These are phyloP conservation scores for Wallacemonas collosoma DNA, from an alignment of 208 protist genomes.

Conservation along the genomic window DNA sequence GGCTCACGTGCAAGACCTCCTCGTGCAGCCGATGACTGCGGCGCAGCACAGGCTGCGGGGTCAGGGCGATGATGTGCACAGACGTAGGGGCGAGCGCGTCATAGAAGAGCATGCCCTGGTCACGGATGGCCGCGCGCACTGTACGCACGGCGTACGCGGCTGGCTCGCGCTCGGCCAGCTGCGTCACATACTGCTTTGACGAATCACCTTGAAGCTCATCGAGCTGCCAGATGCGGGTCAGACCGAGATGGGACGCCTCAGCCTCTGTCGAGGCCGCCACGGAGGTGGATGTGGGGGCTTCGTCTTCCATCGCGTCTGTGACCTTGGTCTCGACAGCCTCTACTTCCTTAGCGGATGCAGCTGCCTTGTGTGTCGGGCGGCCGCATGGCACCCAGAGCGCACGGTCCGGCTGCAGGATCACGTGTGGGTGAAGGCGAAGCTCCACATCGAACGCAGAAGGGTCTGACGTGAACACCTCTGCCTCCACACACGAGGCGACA, in stretches of 20 bases:
- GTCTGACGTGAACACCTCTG: constrained; percentile 52
- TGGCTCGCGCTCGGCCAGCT: constrained; percentile 81
- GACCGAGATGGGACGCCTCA: not conserved
- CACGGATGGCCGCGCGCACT: constrained; percentile 65
- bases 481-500: constrained; percentile 29
- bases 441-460: constrained; percentile 68
- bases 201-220: constrained; percentile 66
- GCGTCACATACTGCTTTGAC: constrained; percentile 58
- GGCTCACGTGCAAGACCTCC: constrained; percentile 61
- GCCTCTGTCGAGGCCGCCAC: not conserved
- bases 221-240: constrained; percentile 62
- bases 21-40: constrained; percentile 58
- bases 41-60: constrained; percentile 23
- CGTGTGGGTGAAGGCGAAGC: constrained; percentile 70
- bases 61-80: constrained; percentile 61
- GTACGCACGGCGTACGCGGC: constrained; percentile 71
- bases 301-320: not conserved
- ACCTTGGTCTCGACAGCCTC: constrained; percentile 1
- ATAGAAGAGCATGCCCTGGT: constrained; percentile 87
- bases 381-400: constrained; percentile 25
- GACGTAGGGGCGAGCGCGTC: constrained; percentile 63
- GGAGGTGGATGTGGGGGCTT: constrained; percentile 1
- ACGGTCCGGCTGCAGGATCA: constrained; percentile 73
- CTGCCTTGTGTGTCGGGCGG: not conserved
- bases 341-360: not conserved